A percentile compares a stretch with the other conserved stretches of the same genome.
phyloP scores from a whole-genome alignment of 768 basidiomycete species.

The Dentipellis sp. region DNA sequence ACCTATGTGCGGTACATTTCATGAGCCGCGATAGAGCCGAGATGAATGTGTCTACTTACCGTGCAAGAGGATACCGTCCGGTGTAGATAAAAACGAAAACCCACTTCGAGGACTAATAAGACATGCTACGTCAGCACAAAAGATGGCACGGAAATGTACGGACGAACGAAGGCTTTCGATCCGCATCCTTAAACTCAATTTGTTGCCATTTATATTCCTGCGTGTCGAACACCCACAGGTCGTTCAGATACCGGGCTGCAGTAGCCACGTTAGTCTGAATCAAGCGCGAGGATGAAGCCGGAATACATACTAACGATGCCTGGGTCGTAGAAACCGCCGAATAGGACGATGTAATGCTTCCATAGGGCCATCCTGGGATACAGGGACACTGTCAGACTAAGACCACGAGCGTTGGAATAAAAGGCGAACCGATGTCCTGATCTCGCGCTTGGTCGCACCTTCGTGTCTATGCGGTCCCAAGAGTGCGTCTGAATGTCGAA shows the following conservation, averaged over 20 bases:
- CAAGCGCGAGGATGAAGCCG: neutral
- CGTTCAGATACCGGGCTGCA: constrained; percentile 71
- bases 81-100: constrained; percentile 72
- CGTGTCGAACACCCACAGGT: constrained; percentile 80
- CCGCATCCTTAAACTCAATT: constrained; percentile 58
- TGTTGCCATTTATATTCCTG: constrained; percentile 84
- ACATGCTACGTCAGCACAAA: neutral
- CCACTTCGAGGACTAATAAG: constrained; percentile 60
- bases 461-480: constrained; percentile 89
- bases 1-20: constrained; percentile 30
- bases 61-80: constrained; percentile 74
- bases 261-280: neutral
- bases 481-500: constrained; percentile 72
- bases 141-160: neutral
- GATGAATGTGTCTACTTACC: constrained; percentile 32
- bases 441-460: constrained; percentile 66
- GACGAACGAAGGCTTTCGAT: constrained; percentile 63
- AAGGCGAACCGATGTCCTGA: constrained; percentile 69
- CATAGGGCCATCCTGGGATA: constrained; percentile 71
- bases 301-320: constrained; percentile 60
- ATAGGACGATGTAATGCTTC: constrained; percentile 82
- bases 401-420: neutral
- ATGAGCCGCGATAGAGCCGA: neutral
- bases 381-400: neutral
- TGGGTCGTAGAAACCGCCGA: constrained; percentile 88